Conservation (phyloP, 441 rosid species). For the Geranium incanum region DNA sequence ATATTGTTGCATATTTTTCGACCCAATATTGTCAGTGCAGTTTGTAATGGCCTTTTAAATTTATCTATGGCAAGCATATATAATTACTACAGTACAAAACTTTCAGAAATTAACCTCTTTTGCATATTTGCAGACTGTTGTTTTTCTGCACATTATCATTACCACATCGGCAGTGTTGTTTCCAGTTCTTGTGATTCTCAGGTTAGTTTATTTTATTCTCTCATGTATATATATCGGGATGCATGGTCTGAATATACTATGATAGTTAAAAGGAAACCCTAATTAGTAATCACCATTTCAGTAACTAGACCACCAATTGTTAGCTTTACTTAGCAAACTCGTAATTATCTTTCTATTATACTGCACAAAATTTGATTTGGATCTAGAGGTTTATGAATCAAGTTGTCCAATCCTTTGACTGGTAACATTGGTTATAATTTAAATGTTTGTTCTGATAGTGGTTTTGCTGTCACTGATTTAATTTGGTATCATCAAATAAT, state of each 20-base stretch:
- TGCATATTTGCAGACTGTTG: constrained; percentile 45
- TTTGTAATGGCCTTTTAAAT: background rate
- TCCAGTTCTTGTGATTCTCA: constrained; percentile 77
- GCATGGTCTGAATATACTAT: background rate
- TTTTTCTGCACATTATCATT: constrained; percentile 61
- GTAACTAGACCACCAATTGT: background rate
- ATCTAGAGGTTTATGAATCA: background rate
- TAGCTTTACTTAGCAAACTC: background rate
- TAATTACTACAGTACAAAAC: background rate
- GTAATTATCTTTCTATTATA: background rate
- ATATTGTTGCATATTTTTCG: background rate
- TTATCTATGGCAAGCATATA: background rate
- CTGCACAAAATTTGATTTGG: background rate
- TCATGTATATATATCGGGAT: background rate
- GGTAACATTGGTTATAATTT: background rate
- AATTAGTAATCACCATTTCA: background rate
- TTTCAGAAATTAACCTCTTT: constrained; percentile 17
- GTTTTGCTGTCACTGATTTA: background rate
- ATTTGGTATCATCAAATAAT: background rate
- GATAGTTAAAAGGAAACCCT: background rate
- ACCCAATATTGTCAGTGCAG: constrained; percentile 1
- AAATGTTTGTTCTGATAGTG: background rate
- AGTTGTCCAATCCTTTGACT: constrained; percentile 1
- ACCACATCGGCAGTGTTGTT: constrained; percentile 60
- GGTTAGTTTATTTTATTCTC: constrained; percentile 30